These are phyloP conservation scores for Blastobotrys capitulatus DNA, from an alignment of 1,139 yeast genomes.

Conservation along the genomic window DNA sequence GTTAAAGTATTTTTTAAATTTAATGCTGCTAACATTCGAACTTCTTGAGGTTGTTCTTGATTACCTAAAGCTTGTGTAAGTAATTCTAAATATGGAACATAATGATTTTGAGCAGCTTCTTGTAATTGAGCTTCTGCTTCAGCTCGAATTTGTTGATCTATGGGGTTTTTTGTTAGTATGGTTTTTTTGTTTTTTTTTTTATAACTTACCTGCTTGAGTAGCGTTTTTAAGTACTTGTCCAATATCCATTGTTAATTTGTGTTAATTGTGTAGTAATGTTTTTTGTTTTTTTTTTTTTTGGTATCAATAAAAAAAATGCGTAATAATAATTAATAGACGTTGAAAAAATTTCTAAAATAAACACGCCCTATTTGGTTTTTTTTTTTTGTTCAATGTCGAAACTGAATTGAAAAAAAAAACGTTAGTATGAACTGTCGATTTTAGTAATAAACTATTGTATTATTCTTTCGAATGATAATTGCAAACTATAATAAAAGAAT, in stretches of 20 bases:
- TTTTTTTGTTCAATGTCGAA: too few species aligned
- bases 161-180: constrained; percentile 6
- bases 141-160: constrained; percentile 61
- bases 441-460: not conserved
- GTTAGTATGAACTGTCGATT: not conserved
- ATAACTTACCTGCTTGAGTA: constrained; percentile 17
- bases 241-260: constrained; percentile 49
- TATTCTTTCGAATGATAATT: not conserved
- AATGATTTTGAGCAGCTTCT: constrained; percentile 69
- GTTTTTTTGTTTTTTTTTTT: not conserved
- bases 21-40: constrained; percentile 87
- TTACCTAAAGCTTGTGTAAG: constrained; percentile 70
- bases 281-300: too few species aligned
- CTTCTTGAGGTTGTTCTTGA: constrained; percentile 64
- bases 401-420: not conserved
- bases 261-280: too few species aligned
- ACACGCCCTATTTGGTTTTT: not conserved
- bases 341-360: not conserved
- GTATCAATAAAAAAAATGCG: constrained; percentile 1
- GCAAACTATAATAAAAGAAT: not conserved
- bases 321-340: not conserved
- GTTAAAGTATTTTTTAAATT: constrained; percentile 82
- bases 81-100: constrained; percentile 63
- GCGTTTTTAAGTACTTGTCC: constrained; percentile 75
- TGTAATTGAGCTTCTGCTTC: constrained; percentile 77